Base-by-base conservation (phyloP, 768 basidiomycete species). In the Lactarius akahatsu region DNA sequence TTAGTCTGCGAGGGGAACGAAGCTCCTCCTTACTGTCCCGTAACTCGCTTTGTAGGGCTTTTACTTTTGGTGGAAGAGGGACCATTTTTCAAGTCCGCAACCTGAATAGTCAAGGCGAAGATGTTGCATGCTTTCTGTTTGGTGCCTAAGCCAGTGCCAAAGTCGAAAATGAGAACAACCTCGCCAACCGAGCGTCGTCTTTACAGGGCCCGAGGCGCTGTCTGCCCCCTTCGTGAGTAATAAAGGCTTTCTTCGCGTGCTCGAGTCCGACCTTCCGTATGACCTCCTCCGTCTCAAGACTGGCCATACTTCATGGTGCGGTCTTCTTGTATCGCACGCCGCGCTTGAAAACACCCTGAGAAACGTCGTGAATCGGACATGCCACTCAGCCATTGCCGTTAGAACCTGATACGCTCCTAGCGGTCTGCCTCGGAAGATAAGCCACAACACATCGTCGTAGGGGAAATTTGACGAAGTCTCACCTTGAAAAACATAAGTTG, bases 301-400 rank as follows among this genome's bases (percentile, higher is more conserved):
- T 88, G 79, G 0, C 84, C 92, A 71, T 89, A 94, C 74, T 95
- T 96, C 89, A 94, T 38, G 76, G 95, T 96, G 15, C 87, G 88
- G 93, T 92, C 77, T 96, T 96, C 81, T 96, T 96, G 83, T 95
- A 96, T 23, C 92, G 38, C 13, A 91, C 92, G 34, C 90, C 89
- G 55, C 92, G 89, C 67, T 88, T 83, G 80, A 85, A 91, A 1
- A 89, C 91, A 73, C 86, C 85, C 18, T 84, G 76, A 1, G 77
- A 75, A 69, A 77, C 77, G 47, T 83, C 83, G 74, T 93, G 91
- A 63, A 81, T 81, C 1, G 92, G 91, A 52, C 92, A 85, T 28
- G 92, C 90, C 67, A 92, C 87, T 84, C 87, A 40, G 36, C 38
- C 15, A 40, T 2, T 40, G 3, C 15, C 15, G 38, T 16, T 5